These are phyloP conservation scores for Monosporozyma solicola DNA, from an alignment of 805 yeast genomes.

Conservation along the genomic window DNA sequence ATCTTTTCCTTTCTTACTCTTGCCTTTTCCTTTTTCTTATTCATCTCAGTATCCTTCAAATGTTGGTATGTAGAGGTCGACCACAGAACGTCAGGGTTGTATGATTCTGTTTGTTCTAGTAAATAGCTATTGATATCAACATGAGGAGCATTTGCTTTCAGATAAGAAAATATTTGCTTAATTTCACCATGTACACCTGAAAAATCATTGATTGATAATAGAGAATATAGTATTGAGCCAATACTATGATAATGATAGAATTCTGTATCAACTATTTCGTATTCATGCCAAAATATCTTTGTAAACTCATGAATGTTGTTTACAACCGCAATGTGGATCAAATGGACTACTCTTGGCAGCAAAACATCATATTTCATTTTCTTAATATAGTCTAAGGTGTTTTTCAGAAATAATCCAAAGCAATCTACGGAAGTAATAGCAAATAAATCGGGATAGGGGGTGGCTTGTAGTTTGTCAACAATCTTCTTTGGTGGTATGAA, in stretches of 20 bases:
- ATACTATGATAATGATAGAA: conserved; percentile 32
- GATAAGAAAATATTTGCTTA: conserved; percentile 41
- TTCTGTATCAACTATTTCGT: conserved; percentile 33
- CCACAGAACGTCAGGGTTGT: conserved; percentile 21
- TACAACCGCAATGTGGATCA: conserved; percentile 54
- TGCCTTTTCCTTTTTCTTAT: conserved; percentile 59
- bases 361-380: conserved; percentile 45
- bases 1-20: conserved; percentile 60
- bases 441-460: conserved; percentile 38
- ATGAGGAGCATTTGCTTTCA: conserved; percentile 24
- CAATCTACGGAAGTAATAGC: conserved; percentile 43
- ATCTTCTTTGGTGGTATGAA: conserved; percentile 46
- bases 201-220: conserved; percentile 36
- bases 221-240: conserved; percentile 32
- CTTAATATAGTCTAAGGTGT: conserved; percentile 35
- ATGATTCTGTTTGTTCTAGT: conserved; percentile 32
- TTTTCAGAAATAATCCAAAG: conserved; percentile 47
- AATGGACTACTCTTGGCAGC: conserved; percentile 50
- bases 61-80: conserved; percentile 19
- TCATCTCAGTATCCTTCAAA: conserved; percentile 35
- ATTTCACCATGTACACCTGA: conserved; percentile 43
- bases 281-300: conserved; percentile 31
- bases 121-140: conserved; percentile 27
- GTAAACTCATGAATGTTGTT: conserved; percentile 33
- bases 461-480: conserved; percentile 27